Conservation (phyloP, 768 basidiomycete genomes). For the Cystofilobasidium capitatum region DNA sequence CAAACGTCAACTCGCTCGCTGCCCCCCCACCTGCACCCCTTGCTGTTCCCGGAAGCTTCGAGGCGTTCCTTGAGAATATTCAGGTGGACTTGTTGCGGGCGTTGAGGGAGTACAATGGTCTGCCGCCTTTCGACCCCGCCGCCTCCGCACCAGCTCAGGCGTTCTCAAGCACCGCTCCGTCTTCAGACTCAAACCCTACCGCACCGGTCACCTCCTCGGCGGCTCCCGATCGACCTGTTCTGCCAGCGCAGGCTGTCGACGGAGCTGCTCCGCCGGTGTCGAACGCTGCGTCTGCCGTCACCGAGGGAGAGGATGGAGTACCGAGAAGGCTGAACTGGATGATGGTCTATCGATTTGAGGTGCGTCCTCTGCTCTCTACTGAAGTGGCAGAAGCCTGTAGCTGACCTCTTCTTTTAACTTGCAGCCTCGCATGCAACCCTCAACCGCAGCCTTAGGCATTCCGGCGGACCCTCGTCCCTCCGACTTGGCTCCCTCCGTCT, state of each 20-base stretch:
- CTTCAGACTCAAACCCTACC: neutral
- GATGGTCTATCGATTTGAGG: slow-evolving; percentile 1
- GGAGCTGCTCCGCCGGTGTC: too few species aligned
- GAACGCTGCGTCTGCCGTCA: neutral
- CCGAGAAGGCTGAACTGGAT: neutral
- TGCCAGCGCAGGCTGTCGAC: too few species aligned
- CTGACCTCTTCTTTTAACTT: neutral
- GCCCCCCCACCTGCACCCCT: neutral
- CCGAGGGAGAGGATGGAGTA: neutral
- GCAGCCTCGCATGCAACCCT: neutral
- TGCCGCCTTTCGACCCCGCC: neutral
- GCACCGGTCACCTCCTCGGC: neutral
- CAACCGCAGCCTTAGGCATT: neutral
- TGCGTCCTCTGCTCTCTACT: neutral
- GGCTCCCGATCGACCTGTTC: neutral
- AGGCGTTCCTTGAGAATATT: slow-evolving; percentile 15
- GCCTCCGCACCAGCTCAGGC: neutral
- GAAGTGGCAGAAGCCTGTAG: too few species aligned
- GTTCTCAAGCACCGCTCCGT: neutral
- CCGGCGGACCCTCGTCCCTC: neutral
- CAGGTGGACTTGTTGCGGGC: slow-evolving; percentile 18
- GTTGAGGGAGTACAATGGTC: slow-evolving; percentile 19
- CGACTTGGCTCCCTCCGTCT: neutral
- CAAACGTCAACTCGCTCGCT: neutral
- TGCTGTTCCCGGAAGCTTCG: slow-evolving; percentile 10